A percentile compares a stretch with the other conserved stretches of the same genome.
Evolutionary conservation across 2,329 filamentous ascomycete genomes (phyloP).

Genomic region (Hypoxylon rubiginosum): DNA sequence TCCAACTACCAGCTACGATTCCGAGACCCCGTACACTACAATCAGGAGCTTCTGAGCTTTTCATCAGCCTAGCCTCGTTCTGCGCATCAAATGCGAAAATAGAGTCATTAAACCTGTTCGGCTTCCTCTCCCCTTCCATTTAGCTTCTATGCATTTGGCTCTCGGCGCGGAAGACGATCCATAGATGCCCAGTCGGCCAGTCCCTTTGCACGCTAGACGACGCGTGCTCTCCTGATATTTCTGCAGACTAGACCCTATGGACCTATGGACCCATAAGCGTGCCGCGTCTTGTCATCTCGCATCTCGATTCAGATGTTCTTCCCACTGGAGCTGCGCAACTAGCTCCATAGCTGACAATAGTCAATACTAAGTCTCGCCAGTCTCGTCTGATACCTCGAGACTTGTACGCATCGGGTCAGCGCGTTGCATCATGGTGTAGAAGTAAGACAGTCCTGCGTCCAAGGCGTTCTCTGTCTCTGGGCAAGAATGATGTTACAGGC

Average conservation of each 20-base stretch:
- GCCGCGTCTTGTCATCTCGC: constrained; percentile 32
- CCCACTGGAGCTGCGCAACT: constrained; percentile 12
- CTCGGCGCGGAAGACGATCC: constrained; percentile 10
- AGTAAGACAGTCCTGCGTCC: not conserved
- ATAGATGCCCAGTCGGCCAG: constrained; percentile 2
- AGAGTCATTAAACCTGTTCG: constrained; percentile 5
- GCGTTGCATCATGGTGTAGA: constrained; percentile 4
- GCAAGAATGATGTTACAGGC: not conserved
- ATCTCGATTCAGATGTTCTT: constrained; percentile 32
- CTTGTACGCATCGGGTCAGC: constrained; percentile 4
- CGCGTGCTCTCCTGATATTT: constrained; percentile 13
- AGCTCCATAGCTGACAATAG: constrained; percentile 27
- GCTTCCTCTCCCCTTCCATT: constrained; percentile 38
- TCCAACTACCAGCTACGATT: constrained; percentile 18
- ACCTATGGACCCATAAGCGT: constrained; percentile 1
- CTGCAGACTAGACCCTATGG: not conserved
- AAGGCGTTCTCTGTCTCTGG: not conserved
- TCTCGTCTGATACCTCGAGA: constrained; percentile 36
- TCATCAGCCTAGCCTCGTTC: constrained; percentile 36
- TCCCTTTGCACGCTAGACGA: constrained; percentile 21
- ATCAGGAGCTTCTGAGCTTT: constrained; percentile 21
- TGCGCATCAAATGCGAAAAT: constrained; percentile 9
- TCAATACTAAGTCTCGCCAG: constrained; percentile 24
- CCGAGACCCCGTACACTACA: not conserved
- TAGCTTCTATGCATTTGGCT: constrained; percentile 34